phyloP scores from a whole-genome alignment of 2,329 filamentous ascomycete species.

The Cylindrodendrum hubeiense region DNA sequence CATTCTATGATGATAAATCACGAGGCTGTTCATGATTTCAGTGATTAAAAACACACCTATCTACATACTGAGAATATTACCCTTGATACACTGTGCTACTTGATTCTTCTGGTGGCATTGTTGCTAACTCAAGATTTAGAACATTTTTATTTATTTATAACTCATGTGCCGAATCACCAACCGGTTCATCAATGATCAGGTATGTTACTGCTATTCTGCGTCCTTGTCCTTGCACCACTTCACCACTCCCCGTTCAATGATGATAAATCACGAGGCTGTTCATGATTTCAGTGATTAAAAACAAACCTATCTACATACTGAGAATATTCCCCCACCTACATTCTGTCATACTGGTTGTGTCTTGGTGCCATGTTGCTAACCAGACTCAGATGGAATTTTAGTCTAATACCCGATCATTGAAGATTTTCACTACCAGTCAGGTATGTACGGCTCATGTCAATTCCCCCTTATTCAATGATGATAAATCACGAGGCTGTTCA shows the following conservation, averaged over 20 bases:
- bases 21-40: constrained; percentile 62
- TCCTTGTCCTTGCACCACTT: background rate
- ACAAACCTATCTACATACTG: constrained; percentile 42
- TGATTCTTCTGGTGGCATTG: background rate
- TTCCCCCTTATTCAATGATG: constrained; percentile 52
- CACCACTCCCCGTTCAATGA: constrained; percentile 45
- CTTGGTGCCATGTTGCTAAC: background rate
- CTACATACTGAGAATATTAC: constrained; percentile 36
- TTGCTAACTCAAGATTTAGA: constrained; percentile 11
- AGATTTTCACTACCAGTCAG: background rate
- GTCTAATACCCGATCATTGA: background rate
- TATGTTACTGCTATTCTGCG: background rate
- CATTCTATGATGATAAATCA: constrained; percentile 55
- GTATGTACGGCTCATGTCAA: background rate
- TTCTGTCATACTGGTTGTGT: too few relatives aligned
- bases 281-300: constrained; percentile 58
- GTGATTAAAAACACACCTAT: constrained; percentile 52
- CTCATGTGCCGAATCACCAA: background rate
- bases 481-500: constrained; percentile 61
- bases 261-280: constrained; percentile 60
- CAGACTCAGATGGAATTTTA: background rate
- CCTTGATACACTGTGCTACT: background rate
- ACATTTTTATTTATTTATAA: background rate
- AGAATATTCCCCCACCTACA: too few relatives aligned
- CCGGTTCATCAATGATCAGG: background rate